Evolutionary conservation across 352 stramenopile species (phyloP), one percentile per base, ranked within the genome.

Genomic region (Globisporangium mamillatum): DNA sequence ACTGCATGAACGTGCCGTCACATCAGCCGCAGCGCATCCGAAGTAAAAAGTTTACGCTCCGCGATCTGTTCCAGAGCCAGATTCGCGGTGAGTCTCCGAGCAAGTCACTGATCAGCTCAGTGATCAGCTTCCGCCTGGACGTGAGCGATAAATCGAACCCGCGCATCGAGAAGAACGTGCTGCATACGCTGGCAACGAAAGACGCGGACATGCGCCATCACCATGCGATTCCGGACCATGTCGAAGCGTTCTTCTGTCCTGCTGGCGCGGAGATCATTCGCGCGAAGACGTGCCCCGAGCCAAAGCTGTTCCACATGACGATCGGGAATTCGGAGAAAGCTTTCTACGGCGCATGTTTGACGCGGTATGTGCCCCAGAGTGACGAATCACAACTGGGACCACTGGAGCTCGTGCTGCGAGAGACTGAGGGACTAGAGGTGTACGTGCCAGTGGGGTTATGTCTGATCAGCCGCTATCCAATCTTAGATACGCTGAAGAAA

Each of bases 1-100:
- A 95, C 64, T 93, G 85, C 54, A 95, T 95, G 88, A 95, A 89
- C 72, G 86, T 95, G 18, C 71, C 84, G 3, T 95, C 88, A 0
- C 87, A 94, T 66, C 84, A 93, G 63, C 86, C 86, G 0, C 85
- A 92, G 64, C 82, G 85, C 7, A 77, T 89, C 62, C 84, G 86
- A 8, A 86, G 77, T 65, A 92, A 88, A 76, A 81, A 82, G 9
- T 93, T 92, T 32, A 82, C 78, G 8, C 65, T 93, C 10, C 74
- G 79, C 41, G 82, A 90, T 34, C 69, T 93, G 1, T 89, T 88
- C 58, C 82, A 91, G 72, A 77, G 67, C 10, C 82, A 91, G 55
- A 64, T 91, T 18, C 83, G 80, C 20, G 80, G 81, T 6, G 82
- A 91, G 38, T 69, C 78, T 5, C 79, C 91, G 32, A 84, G 75